Evolutionary conservation across 441 rosid genomes (phyloP).

Genomic region (Populus trichocarpa): DNA sequence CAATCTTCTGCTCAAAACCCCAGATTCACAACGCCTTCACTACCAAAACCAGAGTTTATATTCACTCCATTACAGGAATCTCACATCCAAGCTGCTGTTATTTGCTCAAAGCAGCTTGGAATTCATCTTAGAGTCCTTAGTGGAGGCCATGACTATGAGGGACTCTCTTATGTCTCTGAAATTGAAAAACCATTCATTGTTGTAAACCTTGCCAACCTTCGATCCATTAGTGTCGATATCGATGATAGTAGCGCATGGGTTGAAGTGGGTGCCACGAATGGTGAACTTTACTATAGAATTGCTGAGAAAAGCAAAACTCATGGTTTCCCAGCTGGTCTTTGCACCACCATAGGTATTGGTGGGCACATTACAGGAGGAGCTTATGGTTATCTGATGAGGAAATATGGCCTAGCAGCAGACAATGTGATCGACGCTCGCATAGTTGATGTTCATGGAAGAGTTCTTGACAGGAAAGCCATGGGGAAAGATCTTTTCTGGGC

Average conservation of each 20-base stretch:
- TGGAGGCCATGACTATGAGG: too few species aligned
- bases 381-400: too few species aligned
- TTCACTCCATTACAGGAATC: too few species aligned
- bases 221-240: conserved; percentile 6
- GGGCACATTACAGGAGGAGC: too few species aligned
- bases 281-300: conserved; percentile 63
- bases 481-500: conserved; percentile 75
- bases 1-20: conserved; percentile 51
- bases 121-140: too few species aligned
- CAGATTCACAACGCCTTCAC: conserved; percentile 30
- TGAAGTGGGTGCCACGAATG: conserved; percentile 47
- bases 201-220: conserved; percentile 17
- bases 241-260: background rate
- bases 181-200: too few species aligned
- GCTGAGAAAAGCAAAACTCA: conserved; percentile 33
- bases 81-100: too few species aligned
- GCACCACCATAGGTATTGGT: conserved; percentile 37
- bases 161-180: conserved; percentile 35
- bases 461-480: conserved; percentile 52
- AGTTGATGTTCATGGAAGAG: conserved; percentile 45
- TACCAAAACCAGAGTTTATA: conserved; percentile 29
- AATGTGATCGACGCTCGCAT: conserved; percentile 61
- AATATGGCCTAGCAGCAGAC: conserved; percentile 13
- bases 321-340: conserved; percentile 39
- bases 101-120: too few species aligned